Conservation (phyloP, 768 basidiomycete genomes). For the Trametes cingulata region DNA sequence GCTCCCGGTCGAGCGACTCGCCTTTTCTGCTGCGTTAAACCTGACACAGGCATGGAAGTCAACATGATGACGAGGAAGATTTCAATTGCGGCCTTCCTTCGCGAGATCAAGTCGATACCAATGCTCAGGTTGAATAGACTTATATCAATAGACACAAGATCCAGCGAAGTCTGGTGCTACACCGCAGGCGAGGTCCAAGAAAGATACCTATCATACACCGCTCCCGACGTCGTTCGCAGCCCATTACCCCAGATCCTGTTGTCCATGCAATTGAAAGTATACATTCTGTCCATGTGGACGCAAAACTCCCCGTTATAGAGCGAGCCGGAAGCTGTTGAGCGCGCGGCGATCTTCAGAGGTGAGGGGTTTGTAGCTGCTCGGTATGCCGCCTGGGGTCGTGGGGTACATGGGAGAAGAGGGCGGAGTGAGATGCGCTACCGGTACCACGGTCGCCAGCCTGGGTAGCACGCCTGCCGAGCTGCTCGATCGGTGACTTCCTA, state of each 20-base stretch:
- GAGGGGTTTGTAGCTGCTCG: slow-evolving; percentile 32
- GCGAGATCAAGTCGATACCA: too few species aligned
- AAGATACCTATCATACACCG: slow-evolving; percentile 4
- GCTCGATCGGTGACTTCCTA: slow-evolving; percentile 1
- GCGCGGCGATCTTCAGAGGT: slow-evolving; percentile 38
- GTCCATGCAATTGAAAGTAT: neutral
- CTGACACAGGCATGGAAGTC: too few species aligned
- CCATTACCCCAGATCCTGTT: neutral
- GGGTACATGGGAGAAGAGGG: slow-evolving; percentile 23
- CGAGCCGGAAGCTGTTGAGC: slow-evolving; percentile 37
- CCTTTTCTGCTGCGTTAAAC: too few species aligned
- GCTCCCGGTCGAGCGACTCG: too few species aligned
- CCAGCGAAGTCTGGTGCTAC: neutral
- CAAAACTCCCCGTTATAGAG: slow-evolving; percentile 23
- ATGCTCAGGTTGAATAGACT: neutral
- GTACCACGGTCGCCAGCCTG: slow-evolving; percentile 30
- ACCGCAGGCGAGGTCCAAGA: neutral
- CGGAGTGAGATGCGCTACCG: slow-evolving; percentile 24
- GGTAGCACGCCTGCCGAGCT: slow-evolving; percentile 23
- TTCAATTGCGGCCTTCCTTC: too few species aligned
- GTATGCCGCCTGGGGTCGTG: slow-evolving; percentile 18
- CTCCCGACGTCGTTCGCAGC: neutral
- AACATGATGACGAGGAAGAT: too few species aligned
- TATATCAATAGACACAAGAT: neutral
- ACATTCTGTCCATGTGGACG: neutral